Conservation (phyloP, 2,329 filamentous ascomycete genomes). For the Alternaria gaisen region DNA sequence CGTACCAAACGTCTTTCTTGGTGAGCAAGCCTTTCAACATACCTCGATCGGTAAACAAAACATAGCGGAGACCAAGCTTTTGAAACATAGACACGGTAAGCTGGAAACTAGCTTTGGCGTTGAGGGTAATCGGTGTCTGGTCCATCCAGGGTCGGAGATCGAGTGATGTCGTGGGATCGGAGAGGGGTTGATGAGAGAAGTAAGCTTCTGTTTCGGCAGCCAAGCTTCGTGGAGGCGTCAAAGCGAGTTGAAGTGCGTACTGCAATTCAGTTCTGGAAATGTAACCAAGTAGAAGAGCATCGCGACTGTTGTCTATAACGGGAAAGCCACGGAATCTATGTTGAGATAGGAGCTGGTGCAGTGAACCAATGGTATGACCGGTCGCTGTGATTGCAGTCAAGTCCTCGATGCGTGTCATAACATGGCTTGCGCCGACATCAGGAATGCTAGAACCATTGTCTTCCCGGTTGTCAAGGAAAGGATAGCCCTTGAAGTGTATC, state of each 20-base stretch:
- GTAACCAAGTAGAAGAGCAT: slow-evolving; percentile 86
- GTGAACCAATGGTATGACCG: slow-evolving; percentile 82
- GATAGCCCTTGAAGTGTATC: slow-evolving; percentile 96
- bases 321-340: slow-evolving; percentile 91
- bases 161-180: slow-evolving; percentile 76
- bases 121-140: slow-evolving; percentile 92
- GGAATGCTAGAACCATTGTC: slow-evolving; percentile 70
- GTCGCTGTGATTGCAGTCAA: slow-evolving; percentile 86
- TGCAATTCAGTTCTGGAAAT: slow-evolving; percentile 90
- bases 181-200: slow-evolving; percentile 82
- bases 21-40: slow-evolving; percentile 85
- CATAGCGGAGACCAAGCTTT: slow-evolving; percentile 88
- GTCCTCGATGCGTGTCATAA: slow-evolving; percentile 94
- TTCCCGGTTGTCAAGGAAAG: slow-evolving; percentile 91
- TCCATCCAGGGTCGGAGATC: slow-evolving; percentile 99
- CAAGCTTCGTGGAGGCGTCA: slow-evolving; percentile 65
- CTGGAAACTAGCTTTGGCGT: slow-evolving; percentile 77
- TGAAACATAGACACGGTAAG: slow-evolving; percentile 95
- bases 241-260: slow-evolving; percentile 76
- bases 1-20: slow-evolving; percentile 97
- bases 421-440: slow-evolving; percentile 82
- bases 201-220: slow-evolving; percentile 78
- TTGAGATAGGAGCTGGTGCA: slow-evolving; percentile 74
- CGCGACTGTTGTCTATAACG: slow-evolving; percentile 79
- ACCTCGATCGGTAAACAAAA: slow-evolving; percentile 85